Evolutionary conservation across 768 basidiomycete species (phyloP).

Genomic region (Leccinum ochraceum): DNA sequence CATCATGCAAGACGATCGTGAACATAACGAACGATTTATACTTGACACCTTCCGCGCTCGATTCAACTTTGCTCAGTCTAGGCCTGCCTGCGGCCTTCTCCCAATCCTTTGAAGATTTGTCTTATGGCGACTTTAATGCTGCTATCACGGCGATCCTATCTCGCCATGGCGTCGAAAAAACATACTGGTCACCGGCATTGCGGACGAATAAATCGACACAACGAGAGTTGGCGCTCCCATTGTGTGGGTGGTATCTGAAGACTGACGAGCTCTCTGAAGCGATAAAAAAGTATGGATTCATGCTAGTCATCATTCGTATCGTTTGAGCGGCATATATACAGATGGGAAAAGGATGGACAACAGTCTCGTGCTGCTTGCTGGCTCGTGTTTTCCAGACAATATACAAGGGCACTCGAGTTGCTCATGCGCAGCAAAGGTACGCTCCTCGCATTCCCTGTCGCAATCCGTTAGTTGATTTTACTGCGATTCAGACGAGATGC

Average conservation of each 20-base stretch:
- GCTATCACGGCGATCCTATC: constrained; percentile 48
- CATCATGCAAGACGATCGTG: constrained; percentile 46
- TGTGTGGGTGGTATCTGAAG: constrained; percentile 75
- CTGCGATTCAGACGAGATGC: constrained; percentile 60
- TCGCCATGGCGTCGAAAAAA: constrained; percentile 39
- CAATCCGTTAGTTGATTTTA: constrained; percentile 5
- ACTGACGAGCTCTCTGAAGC: constrained; percentile 63
- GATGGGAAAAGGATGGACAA: constrained; percentile 77
- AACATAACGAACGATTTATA: constrained; percentile 11
- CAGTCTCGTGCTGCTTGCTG: constrained; percentile 81
- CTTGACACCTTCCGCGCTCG: constrained; percentile 14
- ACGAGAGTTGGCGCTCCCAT: constrained; percentile 65
- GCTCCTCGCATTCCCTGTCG: constrained; percentile 7
- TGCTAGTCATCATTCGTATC: constrained; percentile 1
- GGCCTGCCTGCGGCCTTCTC: constrained; percentile 16
- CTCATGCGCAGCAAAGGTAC: constrained; percentile 79
- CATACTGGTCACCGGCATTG: constrained; percentile 57
- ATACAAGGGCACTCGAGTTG: constrained; percentile 65
- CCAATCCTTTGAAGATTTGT: constrained; percentile 44
- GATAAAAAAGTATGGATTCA: constrained; percentile 48
- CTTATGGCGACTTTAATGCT: constrained; percentile 50
- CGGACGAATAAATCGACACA: constrained; percentile 58
- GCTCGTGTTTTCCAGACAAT: constrained; percentile 70
- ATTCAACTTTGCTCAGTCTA: constrained; percentile 14
- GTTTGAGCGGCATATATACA: constrained; percentile 25